These are phyloP conservation scores for Patellaria atrata DNA, from an alignment of 495 filamentous ascomycete genomes.

Conservation along the genomic window DNA sequence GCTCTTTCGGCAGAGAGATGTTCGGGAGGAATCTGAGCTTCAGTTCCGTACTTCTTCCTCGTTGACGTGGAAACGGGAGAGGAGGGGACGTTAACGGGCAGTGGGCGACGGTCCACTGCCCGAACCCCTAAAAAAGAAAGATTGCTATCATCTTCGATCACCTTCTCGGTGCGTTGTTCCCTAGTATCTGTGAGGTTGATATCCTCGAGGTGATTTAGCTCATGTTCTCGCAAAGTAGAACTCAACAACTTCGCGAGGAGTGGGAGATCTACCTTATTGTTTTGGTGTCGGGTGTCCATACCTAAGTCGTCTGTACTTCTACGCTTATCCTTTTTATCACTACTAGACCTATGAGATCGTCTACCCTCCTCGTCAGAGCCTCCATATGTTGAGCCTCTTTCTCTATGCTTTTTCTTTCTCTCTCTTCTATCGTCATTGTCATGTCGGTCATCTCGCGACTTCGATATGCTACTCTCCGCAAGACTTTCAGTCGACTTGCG, in stretches of 20 bases:
- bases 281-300: constrained; percentile 10
- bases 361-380: constrained; percentile 21
- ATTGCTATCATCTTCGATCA: constrained; percentile 15
- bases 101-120: constrained; percentile 29
- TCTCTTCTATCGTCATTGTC: constrained; percentile 19
- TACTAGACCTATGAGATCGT: constrained; percentile 10
- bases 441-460: constrained; percentile 4
- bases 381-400: constrained; percentile 14
- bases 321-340: constrained; percentile 13
- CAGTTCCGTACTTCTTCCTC: no score
- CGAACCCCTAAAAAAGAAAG: constrained; percentile 32
- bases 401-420: constrained; percentile 24
- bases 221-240: neutral
- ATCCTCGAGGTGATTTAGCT: constrained; percentile 2
- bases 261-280: constrained; percentile 11
- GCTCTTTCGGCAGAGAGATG: no score
- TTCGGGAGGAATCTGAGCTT: no score
- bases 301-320: constrained; percentile 14
- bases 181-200: constrained; percentile 5
- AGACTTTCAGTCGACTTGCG: constrained; percentile 21
- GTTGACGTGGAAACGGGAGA: constrained; percentile 2
- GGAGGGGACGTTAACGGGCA: constrained; percentile 18
- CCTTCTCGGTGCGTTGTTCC: constrained; percentile 5
- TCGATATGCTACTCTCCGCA: constrained; percentile 15
- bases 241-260: constrained; percentile 1